phyloP scores from a whole-genome alignment of 257 asterid genomes.

The Solanum pennellii region DNA sequence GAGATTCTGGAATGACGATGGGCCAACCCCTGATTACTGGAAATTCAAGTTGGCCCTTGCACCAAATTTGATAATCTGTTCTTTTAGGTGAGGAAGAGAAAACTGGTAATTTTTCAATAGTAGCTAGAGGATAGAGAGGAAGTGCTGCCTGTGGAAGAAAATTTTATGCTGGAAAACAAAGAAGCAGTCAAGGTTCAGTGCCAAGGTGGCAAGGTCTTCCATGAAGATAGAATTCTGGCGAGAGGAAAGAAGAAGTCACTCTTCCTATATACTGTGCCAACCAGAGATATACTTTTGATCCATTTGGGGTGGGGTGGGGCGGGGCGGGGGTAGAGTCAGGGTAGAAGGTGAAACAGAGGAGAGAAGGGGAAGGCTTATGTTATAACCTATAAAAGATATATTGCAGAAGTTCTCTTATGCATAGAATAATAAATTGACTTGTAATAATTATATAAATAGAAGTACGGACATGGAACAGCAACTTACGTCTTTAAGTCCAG shows the following conservation, averaged over 20 bases:
- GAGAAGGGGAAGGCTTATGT: not conserved
- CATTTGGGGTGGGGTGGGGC: not conserved
- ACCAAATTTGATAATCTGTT: not conserved
- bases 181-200: not conserved
- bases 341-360: not conserved
- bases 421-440: not conserved
- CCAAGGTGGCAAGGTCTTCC: not conserved
- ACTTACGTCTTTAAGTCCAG: constrained; percentile 71
- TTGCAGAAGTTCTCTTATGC: not conserved
- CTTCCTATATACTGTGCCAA: not conserved
- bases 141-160: not conserved
- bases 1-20: not conserved
- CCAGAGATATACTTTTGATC: not conserved
- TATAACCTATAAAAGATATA: not conserved
- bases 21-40: not conserved
- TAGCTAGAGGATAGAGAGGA: not conserved
- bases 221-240: not conserved
- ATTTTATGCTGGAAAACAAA: not conserved
- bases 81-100: not conserved
- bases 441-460: not conserved
- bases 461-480: not conserved
- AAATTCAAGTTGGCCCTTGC: not conserved
- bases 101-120: not conserved
- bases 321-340: not conserved
- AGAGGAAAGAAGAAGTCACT: not conserved